Percentiles rank a stretch among this genome's conserved stretches.
phyloP scores from a whole-genome alignment of 208 protist genomes.

The Wallacemonas sp. region DNA sequence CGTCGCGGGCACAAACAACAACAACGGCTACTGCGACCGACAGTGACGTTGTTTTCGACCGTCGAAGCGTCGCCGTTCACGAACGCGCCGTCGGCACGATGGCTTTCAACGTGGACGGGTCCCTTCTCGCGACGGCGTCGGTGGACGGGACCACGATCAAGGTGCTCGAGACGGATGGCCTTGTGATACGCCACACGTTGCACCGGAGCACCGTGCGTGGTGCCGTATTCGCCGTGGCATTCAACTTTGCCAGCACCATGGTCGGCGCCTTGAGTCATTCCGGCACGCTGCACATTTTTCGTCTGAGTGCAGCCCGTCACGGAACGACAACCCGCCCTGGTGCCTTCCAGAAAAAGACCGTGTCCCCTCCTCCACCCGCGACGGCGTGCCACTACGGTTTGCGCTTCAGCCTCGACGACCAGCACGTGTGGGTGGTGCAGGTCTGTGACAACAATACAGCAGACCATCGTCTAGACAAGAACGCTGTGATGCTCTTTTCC shows the following conservation, averaged over 20 bases:
- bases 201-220: conserved; percentile 44
- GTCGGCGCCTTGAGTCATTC: conserved; percentile 56
- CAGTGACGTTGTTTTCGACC: neutral
- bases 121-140: conserved; percentile 57
- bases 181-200: conserved; percentile 39
- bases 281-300: conserved; percentile 70
- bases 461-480: no score
- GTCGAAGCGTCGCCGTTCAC: conserved; percentile 35
- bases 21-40: no score
- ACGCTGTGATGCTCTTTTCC: neutral
- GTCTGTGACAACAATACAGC: neutral
- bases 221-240: conserved; percentile 46
- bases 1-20: no score
- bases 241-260: conserved; percentile 31
- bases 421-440: neutral
- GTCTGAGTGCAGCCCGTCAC: conserved; percentile 4
- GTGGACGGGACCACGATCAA: conserved; percentile 64
- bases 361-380: no score
- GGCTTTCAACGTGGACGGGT: conserved; percentile 32
- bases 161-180: conserved; percentile 45
- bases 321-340: neutral
- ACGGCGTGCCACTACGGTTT: neutral
- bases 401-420: neutral
- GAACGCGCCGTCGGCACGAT: conserved; percentile 36
- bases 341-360: conserved; percentile 6